Evolutionary conservation across 2,329 filamentous ascomycete genomes (phyloP).

Genomic region (Clonostachys chloroleuca): DNA sequence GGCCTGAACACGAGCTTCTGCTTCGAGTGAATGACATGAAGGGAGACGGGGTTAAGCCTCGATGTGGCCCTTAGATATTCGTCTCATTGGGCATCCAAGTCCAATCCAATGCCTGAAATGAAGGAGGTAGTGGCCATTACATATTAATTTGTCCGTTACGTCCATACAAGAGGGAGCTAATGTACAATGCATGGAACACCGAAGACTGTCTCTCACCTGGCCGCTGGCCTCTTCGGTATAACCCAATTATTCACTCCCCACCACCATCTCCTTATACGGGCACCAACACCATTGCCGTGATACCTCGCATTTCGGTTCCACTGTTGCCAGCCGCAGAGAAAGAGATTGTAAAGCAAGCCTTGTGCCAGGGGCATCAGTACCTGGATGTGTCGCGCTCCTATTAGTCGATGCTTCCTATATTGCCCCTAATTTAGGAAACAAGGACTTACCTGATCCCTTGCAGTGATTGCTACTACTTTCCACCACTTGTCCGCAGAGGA

Average conservation of each 20-base stretch:
- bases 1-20: neutral
- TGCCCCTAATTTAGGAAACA: neutral
- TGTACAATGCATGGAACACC: slow-evolving; percentile 2
- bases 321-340: slow-evolving; percentile 80
- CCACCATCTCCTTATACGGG: slow-evolving; percentile 85
- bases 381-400: slow-evolving; percentile 31
- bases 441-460: slow-evolving; percentile 73
- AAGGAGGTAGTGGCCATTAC: too few relatives aligned
- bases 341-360: slow-evolving; percentile 83
- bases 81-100: neutral
- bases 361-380: slow-evolving; percentile 83
- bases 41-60: neutral
- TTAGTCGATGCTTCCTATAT: neutral
- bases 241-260: slow-evolving; percentile 91
- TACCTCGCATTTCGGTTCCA: slow-evolving; percentile 81
- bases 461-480: slow-evolving; percentile 77
- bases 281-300: slow-evolving; percentile 72
- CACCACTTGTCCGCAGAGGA: slow-evolving; percentile 74
- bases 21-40: neutral
- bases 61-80: neutral
- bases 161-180: neutral
- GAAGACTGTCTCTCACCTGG: neutral
- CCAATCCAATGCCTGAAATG: too few relatives aligned
- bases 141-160: neutral
- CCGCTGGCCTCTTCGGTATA: slow-evolving; percentile 37